Conservation (phyloP, 2,329 filamentous ascomycete species). For the Fusarium multiceps region DNA sequence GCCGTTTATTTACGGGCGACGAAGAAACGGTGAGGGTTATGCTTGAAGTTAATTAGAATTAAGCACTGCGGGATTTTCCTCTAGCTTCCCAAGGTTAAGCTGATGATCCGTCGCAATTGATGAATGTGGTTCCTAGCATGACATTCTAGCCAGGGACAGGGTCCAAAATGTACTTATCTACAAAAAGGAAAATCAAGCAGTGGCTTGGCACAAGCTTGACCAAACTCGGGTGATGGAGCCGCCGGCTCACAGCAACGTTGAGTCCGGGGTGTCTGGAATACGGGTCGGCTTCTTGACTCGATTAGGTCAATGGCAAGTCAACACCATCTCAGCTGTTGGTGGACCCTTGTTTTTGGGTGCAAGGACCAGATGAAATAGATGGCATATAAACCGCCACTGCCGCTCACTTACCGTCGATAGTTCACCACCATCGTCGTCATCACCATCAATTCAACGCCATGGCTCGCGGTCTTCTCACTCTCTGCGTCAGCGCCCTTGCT, state of each 20-base stretch:
- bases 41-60: neutral
- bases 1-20: neutral
- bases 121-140: neutral
- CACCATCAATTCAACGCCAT: slow-evolving; percentile 3
- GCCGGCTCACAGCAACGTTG: neutral
- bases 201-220: neutral
- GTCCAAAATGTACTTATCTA: slow-evolving; percentile 3
- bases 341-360: neutral
- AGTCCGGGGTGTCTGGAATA: neutral
- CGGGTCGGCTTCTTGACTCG: neutral
- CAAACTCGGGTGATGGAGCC: slow-evolving; percentile 11
- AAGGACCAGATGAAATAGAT: neutral
- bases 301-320: neutral
- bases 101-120: neutral
- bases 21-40: neutral
- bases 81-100: neutral
- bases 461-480: slow-evolving; percentile 31
- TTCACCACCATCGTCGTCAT: slow-evolving; percentile 1
- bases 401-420: neutral
- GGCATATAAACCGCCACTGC: neutral
- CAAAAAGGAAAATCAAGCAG: neutral
- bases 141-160: neutral
- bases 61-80: neutral
- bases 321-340: neutral
- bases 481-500: slow-evolving; percentile 28